Evolutionary conservation across 148 eudicot genomes (phyloP).

Genomic region (Heliamphora exappendiculata): DNA sequence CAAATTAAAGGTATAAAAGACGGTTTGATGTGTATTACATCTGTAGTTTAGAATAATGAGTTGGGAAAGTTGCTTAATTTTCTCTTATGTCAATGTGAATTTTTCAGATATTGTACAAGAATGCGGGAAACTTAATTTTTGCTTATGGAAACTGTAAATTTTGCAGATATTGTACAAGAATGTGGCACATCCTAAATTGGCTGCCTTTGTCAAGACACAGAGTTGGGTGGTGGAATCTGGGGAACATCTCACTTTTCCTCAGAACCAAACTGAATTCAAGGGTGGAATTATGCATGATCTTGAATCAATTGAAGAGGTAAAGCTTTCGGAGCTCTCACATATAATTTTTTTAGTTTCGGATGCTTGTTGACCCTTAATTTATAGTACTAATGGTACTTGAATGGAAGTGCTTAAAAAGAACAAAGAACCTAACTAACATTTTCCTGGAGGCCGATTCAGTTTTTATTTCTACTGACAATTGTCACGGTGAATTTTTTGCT

Average conservation of each 20-base stretch:
- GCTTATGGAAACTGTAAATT: conserved; percentile 13
- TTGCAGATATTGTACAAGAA: conserved; percentile 77
- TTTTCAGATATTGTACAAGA: conserved; percentile 74
- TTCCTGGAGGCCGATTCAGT: not conserved
- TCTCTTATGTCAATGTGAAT: conserved; percentile 12
- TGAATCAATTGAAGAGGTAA: conserved; percentile 86
- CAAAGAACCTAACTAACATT: not conserved
- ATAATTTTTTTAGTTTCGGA: not conserved
- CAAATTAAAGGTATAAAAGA: conserved; percentile 55
- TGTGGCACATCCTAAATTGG: conserved; percentile 88
- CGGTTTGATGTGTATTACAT: not conserved
- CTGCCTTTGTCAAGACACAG: conserved; percentile 57
- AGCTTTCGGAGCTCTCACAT: not conserved
- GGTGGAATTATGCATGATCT: conserved; percentile 74
- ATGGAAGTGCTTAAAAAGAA: not conserved
- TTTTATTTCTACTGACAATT: not conserved
- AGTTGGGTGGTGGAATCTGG: conserved; percentile 64
- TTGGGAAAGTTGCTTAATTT: not conserved
- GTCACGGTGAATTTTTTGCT: not conserved
- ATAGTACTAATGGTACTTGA: not conserved
- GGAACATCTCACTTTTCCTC: conserved; percentile 76
- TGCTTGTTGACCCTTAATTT: not conserved
- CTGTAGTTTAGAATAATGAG: not conserved
- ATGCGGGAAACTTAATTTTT: conserved; percentile 45
- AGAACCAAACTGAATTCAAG: conserved; percentile 50